These are phyloP conservation scores for Cryptosporidium meleagridis DNA, from an alignment of 169 alveolate genomes.

Conservation along the genomic window DNA sequence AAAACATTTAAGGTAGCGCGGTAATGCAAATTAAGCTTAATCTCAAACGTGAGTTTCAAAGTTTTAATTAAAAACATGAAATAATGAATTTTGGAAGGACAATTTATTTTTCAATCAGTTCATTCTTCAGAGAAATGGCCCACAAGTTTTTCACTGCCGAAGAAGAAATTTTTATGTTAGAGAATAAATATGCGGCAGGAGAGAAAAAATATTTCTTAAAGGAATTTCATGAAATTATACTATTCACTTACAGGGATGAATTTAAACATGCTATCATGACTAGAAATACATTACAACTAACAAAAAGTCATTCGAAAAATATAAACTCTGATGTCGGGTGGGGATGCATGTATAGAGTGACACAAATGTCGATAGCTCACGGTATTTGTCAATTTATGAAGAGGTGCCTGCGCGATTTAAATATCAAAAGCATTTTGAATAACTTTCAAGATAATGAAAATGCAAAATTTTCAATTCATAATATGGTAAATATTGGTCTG, in stretches of 20 bases:
- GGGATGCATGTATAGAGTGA: constrained; percentile 72
- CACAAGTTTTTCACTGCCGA: background rate
- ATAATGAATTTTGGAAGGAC: constrained; percentile 10
- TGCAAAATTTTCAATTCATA: constrained; percentile 50
- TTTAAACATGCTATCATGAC: constrained; percentile 5
- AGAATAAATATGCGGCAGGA: constrained; percentile 12
- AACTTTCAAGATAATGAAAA: constrained; percentile 35
- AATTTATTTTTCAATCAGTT: constrained; percentile 18
- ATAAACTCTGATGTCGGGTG: constrained; percentile 53
- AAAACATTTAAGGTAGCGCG: background rate
- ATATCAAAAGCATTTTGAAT: background rate
- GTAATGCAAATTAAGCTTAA: background rate
- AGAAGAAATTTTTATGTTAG: constrained; percentile 6
- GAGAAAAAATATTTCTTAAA: background rate
- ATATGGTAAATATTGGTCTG: constrained; percentile 17
- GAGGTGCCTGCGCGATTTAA: background rate
- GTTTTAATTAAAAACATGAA: background rate
- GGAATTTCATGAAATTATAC: constrained; percentile 26
- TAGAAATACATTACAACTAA: background rate
- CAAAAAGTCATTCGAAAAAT: background rate
- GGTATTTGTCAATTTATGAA: constrained; percentile 23
- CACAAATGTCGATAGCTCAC: constrained; percentile 26
- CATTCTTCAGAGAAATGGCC: background rate
- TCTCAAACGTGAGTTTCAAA: background rate
- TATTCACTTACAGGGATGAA: constrained; percentile 48